phyloP scores from a whole-genome alignment of 306 rosid genomes.

The Echinosophora koreensis region DNA sequence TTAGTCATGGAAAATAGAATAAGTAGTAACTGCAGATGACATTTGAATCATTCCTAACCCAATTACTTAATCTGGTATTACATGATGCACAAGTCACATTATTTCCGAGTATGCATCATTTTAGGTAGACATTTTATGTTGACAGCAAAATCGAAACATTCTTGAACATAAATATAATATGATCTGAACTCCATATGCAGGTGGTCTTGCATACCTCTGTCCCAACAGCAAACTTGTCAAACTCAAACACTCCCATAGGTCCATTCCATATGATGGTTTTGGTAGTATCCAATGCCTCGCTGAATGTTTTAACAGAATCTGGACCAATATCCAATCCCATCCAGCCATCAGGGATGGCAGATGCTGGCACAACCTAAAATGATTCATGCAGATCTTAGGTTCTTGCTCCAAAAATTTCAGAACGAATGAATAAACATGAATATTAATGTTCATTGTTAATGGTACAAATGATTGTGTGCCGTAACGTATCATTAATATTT shows the following conservation, averaged over 20 bases:
- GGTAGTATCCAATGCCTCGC: constrained; percentile 81
- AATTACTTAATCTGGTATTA: constrained; percentile 12
- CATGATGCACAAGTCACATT: constrained; percentile 21
- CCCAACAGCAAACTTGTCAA: constrained; percentile 93
- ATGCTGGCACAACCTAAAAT: constrained; percentile 85
- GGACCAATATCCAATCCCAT: constrained; percentile 99
- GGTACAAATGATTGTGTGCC: not conserved
- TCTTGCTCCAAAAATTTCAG: constrained; percentile 22
- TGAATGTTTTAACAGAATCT: constrained; percentile 90
- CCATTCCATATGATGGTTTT: constrained; percentile 98
- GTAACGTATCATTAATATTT: not conserved
- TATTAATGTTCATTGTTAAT: not conserved
- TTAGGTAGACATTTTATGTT: constrained; percentile 25
- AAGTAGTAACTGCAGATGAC: constrained; percentile 15
- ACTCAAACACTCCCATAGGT: constrained; percentile 99
- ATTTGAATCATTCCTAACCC: constrained; percentile 9
- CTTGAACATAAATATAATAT: not conserved
- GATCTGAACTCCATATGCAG: constrained; percentile 21
- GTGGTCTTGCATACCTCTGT: constrained; percentile 78
- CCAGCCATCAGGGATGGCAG: constrained; percentile 99
- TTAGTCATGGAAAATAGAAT: constrained; percentile 4
- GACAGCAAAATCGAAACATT: constrained; percentile 22
- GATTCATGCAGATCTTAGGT: constrained; percentile 38
- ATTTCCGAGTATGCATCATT: not conserved
- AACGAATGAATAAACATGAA: constrained; percentile 25